Evolutionary conservation across 208 protist species (phyloP).

Genomic region (Crithidia brevicula): DNA sequence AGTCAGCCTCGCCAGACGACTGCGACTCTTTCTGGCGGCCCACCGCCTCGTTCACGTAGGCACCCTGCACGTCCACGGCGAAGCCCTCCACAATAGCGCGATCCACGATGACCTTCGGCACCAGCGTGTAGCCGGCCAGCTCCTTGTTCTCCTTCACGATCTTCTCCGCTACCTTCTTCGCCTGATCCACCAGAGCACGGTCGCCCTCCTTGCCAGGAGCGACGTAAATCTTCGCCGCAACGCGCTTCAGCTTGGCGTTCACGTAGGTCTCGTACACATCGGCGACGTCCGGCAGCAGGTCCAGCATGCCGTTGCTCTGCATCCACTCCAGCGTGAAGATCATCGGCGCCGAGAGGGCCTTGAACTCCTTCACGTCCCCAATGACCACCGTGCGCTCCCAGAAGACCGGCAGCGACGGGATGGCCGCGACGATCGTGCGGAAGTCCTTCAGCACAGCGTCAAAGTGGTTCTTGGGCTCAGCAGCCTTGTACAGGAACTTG

Average conservation of each 20-base stretch:
- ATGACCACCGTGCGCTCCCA: constrained; percentile 85
- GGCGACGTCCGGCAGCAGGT: constrained; percentile 79
- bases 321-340: constrained; percentile 92
- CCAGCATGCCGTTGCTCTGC: constrained; percentile 91
- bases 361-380: constrained; percentile 79
- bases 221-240: constrained; percentile 85
- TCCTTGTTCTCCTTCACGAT: constrained; percentile 70
- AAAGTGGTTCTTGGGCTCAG: constrained; percentile 65
- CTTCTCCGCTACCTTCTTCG: constrained; percentile 76
- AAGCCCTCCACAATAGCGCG: constrained; percentile 87
- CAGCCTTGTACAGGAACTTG: constrained; percentile 91
- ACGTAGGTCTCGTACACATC: constrained; percentile 90
- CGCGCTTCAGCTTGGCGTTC: constrained; percentile 86
- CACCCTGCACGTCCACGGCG: constrained; percentile 81
- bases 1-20: constrained; percentile 71
- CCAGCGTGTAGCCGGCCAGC: constrained; percentile 64
- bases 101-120: constrained; percentile 84
- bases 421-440: constrained; percentile 63
- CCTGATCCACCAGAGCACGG: constrained; percentile 47
- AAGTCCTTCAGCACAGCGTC: constrained; percentile 85
- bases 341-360: constrained; percentile 75
- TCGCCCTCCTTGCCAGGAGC: constrained; percentile 66
- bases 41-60: constrained; percentile 80
- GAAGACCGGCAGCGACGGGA: constrained; percentile 83
- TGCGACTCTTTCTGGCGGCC: constrained; percentile 51